Evolutionary conservation across 306 rosid genomes (phyloP).

Genomic region (Neltuma alba): DNA sequence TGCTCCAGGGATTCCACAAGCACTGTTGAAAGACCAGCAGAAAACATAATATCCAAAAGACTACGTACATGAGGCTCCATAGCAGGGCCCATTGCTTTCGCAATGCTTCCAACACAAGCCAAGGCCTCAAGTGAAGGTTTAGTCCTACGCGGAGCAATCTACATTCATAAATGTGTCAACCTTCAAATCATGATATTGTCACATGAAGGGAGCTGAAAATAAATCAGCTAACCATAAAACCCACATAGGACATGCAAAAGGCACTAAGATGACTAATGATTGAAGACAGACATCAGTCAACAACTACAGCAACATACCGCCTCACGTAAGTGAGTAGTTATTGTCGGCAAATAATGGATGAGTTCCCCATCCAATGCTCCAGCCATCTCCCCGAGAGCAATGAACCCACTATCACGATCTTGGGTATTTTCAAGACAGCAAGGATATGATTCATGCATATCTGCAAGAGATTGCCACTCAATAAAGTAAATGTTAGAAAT

Average conservation of each 20-base stretch:
- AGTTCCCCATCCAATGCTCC: conserved; percentile 98
- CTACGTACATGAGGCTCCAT: conserved; percentile 92
- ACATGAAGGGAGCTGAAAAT: conserved; percentile 29
- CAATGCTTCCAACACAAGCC: conserved; percentile 98
- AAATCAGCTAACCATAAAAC: conserved; percentile 30
- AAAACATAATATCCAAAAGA: conserved; percentile 91
- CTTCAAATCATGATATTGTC: conserved; percentile 38
- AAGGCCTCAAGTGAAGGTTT: conserved; percentile 96
- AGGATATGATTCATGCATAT: conserved; percentile 99
- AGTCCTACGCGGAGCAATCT: conserved; percentile 99
- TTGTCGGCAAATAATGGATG: conserved; percentile 82
- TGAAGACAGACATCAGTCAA: conserved; percentile 21
- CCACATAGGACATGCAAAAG: conserved; percentile 25
- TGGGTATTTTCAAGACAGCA: conserved; percentile 90
- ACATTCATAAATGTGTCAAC: conserved; percentile 39
- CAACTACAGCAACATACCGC: conserved; percentile 66
- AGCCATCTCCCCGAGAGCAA: conserved; percentile 99
- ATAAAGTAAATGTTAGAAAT: conserved; percentile 19
- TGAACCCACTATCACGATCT: conserved; percentile 97
- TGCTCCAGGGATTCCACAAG: conserved; percentile 94
- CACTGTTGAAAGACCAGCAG: conserved; percentile 84
- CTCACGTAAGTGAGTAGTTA: conserved; percentile 83
- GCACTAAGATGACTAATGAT: conserved; percentile 24
- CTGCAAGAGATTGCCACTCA: conserved; percentile 60
- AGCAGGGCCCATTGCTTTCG: conserved; percentile 90